Percentiles rank a stretch among this genome's conserved stretches.
Conservation (phyloP, 1,284 basidiomycete species). For the Takashimella koratensis region DNA sequence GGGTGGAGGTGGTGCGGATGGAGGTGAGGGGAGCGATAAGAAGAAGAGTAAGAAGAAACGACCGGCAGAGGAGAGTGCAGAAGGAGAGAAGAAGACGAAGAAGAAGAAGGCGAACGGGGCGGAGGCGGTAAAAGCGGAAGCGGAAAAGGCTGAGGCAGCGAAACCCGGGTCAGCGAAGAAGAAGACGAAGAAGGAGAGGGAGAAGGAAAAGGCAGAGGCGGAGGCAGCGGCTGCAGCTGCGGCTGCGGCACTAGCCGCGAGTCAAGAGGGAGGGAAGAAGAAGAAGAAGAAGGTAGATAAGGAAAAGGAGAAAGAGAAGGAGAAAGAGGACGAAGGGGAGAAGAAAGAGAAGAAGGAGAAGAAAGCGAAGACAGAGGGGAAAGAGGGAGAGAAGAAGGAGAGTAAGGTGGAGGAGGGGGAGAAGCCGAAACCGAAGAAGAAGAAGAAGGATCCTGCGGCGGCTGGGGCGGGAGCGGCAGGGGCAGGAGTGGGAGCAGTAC, state of each 20-base stretch:
- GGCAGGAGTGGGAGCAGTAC: no score
- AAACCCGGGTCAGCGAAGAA: no score
- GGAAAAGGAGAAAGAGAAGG: background rate
- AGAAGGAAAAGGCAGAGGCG: background rate
- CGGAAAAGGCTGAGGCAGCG: background rate
- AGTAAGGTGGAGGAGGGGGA: background rate
- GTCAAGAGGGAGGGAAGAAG: background rate
- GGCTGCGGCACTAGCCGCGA: background rate
- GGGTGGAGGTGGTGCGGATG: background rate
- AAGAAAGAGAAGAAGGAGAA: background rate
- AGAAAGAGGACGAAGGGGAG: background rate
- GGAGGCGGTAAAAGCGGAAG: no score
- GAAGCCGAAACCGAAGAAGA: background rate
- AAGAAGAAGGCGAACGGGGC: background rate
- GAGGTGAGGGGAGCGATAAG: background rate
- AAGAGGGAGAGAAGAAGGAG: background rate
- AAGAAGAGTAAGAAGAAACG: background rate
- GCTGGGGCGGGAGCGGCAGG: no score
- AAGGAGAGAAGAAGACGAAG: background rate
- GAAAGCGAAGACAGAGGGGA: background rate
- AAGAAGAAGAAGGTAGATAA: background rate
- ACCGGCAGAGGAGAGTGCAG: background rate
- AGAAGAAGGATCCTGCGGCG: background rate
- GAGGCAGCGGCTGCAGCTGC: background rate
- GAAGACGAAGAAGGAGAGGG: slow-evolving; percentile 9